phyloP scores from a whole-genome alignment of 768 basidiomycete genomes.

The Mycena polygramma region DNA sequence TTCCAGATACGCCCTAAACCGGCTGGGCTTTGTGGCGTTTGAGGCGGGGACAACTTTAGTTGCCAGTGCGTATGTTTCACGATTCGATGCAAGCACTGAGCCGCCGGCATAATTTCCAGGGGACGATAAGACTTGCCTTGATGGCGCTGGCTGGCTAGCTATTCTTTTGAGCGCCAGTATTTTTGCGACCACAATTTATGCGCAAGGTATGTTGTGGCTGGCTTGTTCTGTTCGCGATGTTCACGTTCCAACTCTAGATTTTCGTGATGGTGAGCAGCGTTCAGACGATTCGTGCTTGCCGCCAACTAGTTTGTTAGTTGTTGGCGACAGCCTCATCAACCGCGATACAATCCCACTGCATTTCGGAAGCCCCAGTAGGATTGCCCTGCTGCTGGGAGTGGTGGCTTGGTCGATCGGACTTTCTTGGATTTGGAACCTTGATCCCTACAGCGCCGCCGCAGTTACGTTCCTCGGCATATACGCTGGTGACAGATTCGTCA shows the following conservation, averaged over 20 bases:
- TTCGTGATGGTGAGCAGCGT: conserved; percentile 25
- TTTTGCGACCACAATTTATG: conserved; percentile 57
- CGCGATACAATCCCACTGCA: conserved; percentile 57
- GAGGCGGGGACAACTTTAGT: conserved; percentile 38
- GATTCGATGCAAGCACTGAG: not conserved
- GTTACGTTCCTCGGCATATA: conserved; percentile 48
- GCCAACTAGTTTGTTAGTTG: conserved; percentile 30
- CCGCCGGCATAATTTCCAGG: conserved; percentile 27
- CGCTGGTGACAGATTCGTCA: conserved; percentile 48
- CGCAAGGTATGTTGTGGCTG: conserved; percentile 41
- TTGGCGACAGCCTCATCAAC: conserved; percentile 52
- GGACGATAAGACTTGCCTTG: conserved; percentile 38
- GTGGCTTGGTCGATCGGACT: conserved; percentile 51
- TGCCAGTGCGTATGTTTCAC: conserved; percentile 25
- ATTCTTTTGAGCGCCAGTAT: conserved; percentile 50
- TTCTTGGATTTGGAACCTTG: conserved; percentile 49
- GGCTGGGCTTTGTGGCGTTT: conserved; percentile 35
- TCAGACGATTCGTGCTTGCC: conserved; percentile 46
- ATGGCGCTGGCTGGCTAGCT: conserved; percentile 45
- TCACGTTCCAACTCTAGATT: conserved; percentile 11
- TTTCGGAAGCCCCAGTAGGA: conserved; percentile 46
- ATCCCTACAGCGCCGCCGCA: conserved; percentile 37
- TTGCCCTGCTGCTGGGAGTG: conserved; percentile 45
- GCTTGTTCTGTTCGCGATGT: not conserved
- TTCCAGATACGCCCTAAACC: conserved; percentile 30